These are phyloP conservation scores for Hymenoscyphus infarciens DNA, from an alignment of 2,329 filamentous ascomycete species.

Conservation along the genomic window DNA sequence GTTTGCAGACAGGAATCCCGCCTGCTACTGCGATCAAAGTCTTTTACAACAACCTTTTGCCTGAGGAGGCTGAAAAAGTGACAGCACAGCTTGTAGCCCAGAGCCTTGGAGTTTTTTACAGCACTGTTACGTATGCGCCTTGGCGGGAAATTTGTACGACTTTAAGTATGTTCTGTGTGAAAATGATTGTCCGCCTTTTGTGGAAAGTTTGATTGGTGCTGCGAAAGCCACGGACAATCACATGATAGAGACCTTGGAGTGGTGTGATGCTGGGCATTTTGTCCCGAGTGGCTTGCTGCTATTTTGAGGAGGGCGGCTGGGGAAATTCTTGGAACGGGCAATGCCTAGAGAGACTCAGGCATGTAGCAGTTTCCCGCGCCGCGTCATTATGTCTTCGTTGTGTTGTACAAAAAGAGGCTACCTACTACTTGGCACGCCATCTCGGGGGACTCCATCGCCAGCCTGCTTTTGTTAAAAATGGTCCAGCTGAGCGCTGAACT, in stretches of 20 bases:
- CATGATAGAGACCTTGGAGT: conserved; percentile 8
- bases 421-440: too few relatives aligned
- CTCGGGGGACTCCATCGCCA: too few relatives aligned
- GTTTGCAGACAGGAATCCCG: neutral
- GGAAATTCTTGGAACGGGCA: too few relatives aligned
- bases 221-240: conserved; percentile 4
- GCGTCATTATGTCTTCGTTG: too few relatives aligned
- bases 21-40: conserved; percentile 32
- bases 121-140: conserved; percentile 13
- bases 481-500: too few relatives aligned
- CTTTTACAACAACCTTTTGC: conserved; percentile 42
- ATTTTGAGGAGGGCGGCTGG: conserved; percentile 3
- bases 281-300: conserved; percentile 5
- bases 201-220: neutral
- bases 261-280: conserved; percentile 5
- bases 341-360: too few relatives aligned
- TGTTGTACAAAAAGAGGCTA: too few relatives aligned
- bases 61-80: conserved; percentile 38
- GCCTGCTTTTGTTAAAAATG: too few relatives aligned
- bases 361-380: too few relatives aligned
- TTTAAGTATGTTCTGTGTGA: conserved; percentile 6
- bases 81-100: conserved; percentile 37
- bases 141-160: conserved; percentile 6
- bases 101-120: conserved; percentile 31
- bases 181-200: conserved; percentile 7